Conservation (phyloP, 345 rosid species). For the Rhodamnia rubescens region DNA sequence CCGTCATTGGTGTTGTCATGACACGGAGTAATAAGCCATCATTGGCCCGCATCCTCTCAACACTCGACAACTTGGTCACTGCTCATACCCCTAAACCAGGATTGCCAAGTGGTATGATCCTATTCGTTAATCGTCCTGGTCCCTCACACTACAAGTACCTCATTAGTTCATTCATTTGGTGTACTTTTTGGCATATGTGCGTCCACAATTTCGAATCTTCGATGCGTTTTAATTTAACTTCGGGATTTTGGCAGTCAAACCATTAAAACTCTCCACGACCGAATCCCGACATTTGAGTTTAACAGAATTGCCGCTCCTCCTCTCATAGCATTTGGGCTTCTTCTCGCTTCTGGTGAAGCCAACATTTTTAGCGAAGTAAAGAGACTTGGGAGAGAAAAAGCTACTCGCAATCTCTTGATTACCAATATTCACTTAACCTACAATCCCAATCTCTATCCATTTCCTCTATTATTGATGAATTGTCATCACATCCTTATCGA, state of each 20-base stretch:
- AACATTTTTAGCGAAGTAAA: background rate
- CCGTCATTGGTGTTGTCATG: background rate
- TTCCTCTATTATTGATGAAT: background rate
- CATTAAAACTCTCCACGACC: background rate
- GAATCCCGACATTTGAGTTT: background rate
- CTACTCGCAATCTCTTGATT: background rate
- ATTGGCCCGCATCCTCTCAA: background rate
- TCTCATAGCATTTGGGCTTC: background rate
- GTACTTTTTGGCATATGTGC: background rate
- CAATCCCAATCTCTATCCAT: background rate
- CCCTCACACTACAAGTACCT: background rate
- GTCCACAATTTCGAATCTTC: background rate
- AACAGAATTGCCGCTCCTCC: background rate
- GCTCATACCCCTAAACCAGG: background rate
- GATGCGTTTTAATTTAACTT: background rate
- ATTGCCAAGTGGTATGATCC: background rate
- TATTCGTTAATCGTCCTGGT: background rate
- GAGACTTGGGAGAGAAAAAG: background rate
- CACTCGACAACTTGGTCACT: background rate
- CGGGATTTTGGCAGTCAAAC: background rate
- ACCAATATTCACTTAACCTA: background rate
- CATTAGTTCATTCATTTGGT: background rate
- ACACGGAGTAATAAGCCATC: background rate
- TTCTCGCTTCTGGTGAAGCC: background rate
- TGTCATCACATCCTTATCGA: background rate